phyloP scores from a whole-genome alignment of 2,329 filamentous ascomycete species.

The Botrytis porri region DNA sequence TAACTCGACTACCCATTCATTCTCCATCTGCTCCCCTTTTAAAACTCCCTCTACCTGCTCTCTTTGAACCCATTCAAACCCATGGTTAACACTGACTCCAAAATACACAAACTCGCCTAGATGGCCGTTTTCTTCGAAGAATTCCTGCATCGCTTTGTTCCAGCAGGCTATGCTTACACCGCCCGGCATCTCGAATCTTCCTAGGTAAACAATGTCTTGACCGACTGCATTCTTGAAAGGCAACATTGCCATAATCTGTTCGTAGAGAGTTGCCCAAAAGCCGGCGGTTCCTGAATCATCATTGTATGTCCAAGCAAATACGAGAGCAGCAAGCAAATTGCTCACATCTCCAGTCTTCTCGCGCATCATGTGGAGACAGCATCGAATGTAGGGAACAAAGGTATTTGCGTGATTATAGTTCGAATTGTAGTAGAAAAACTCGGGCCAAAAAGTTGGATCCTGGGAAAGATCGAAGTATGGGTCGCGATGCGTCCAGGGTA shows the following conservation, averaged over 20 bases:
- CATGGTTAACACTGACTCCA: neutral
- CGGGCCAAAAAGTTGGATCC: neutral
- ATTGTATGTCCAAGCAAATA: neutral
- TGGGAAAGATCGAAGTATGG: neutral
- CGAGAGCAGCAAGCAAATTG: neutral
- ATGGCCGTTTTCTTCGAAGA: neutral
- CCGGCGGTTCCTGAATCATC: neutral
- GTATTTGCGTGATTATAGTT: neutral
- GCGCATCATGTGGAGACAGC: neutral
- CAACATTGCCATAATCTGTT: neutral
- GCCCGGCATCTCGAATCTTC: neutral
- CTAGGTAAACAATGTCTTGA: neutral
- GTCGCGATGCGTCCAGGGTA: neutral
- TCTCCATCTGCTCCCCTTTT: neutral
- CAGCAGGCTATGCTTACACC: neutral
- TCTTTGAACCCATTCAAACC: neutral
- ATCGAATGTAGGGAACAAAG: neutral
- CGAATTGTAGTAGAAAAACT: neutral
- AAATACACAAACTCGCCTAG: neutral
- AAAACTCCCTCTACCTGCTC: neutral
- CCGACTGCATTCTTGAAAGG: neutral
- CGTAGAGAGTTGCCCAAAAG: neutral
- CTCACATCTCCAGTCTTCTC: neutral
- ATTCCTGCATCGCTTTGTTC: neutral
- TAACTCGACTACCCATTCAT: neutral